phyloP scores from a whole-genome alignment of 129 eudicot species.

The Tagetes patula region DNA sequence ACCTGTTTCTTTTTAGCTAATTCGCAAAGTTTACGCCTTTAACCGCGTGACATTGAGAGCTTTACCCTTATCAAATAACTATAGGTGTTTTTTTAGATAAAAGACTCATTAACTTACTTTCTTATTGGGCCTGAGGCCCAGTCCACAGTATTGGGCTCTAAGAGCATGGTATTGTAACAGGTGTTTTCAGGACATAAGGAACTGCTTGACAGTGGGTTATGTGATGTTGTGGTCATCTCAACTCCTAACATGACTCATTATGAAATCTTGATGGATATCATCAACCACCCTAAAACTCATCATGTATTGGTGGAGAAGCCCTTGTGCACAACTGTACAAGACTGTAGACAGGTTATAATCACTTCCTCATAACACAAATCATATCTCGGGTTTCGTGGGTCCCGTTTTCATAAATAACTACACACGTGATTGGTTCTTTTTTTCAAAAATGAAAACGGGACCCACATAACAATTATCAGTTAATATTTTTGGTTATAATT shows the following conservation, averaged over 20 bases:
- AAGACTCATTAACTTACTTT: too few relatives aligned
- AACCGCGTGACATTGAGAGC: neutral
- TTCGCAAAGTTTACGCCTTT: neutral
- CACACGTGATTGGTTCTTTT: neutral
- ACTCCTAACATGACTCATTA: slow-evolving; percentile 97
- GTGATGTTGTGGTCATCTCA: slow-evolving; percentile 87
- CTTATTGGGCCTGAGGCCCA: neutral
- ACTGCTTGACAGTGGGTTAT: slow-evolving; percentile 74
- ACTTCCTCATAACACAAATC: slow-evolving; percentile 1
- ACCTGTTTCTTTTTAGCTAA: too few relatives aligned
- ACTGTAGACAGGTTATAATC: slow-evolving; percentile 67
- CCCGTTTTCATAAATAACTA: neutral
- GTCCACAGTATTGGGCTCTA: neutral
- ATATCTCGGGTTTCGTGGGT: neutral
- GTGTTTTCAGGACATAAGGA: slow-evolving; percentile 81
- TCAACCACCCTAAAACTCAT: slow-evolving; percentile 76
- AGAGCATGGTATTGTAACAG: slow-evolving; percentile 33
- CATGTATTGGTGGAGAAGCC: slow-evolving; percentile 97
- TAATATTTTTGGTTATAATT: slow-evolving; percentile 5
- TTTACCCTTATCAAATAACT: too few relatives aligned
- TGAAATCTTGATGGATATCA: slow-evolving; percentile 85
- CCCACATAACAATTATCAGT: neutral
- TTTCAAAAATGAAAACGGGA: neutral
- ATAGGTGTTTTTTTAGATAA: too few relatives aligned
- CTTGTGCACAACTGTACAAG: slow-evolving; percentile 77